phyloP scores from a whole-genome alignment of 2,329 filamentous ascomycete genomes.

The Gremmenia infestans region DNA sequence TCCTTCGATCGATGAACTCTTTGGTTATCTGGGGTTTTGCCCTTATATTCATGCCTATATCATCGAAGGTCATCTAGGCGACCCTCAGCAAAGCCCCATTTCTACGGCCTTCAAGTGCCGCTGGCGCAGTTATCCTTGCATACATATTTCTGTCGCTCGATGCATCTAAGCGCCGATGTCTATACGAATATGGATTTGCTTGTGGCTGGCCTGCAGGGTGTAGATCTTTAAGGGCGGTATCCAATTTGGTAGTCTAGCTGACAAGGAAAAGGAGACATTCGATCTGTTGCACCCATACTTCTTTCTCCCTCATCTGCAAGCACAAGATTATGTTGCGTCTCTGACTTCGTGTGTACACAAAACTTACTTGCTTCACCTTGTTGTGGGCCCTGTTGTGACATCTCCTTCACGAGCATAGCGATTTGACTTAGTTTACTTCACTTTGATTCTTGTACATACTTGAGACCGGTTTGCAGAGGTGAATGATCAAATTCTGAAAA shows the following conservation, averaged over 20 bases:
- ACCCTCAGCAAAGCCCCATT: constrained; percentile 19
- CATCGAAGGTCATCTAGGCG: constrained; percentile 24
- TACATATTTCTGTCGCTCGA: constrained; percentile 20
- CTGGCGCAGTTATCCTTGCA: constrained; percentile 26
- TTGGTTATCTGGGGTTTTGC: constrained; percentile 25
- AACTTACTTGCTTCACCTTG: constrained; percentile 14
- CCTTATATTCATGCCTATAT: constrained; percentile 18
- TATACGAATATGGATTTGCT: constrained; percentile 24
- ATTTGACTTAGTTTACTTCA: constrained; percentile 21
- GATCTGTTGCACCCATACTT: constrained; percentile 27
- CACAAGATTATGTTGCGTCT: constrained; percentile 7
- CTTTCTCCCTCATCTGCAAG: constrained; percentile 13
- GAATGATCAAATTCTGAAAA: too few relatives aligned
- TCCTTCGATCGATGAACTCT: constrained; percentile 22
- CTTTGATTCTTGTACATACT: constrained; percentile 22
- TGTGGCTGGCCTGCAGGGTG: constrained; percentile 24
- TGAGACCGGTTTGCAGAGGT: background rate
- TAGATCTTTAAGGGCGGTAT: constrained; percentile 21
- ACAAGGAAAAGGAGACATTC: constrained; percentile 24
- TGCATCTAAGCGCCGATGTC: constrained; percentile 11
- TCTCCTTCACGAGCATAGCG: constrained; percentile 16
- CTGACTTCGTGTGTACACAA: constrained; percentile 13
- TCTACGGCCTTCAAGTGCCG: constrained; percentile 24
- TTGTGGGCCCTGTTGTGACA: constrained; percentile 13
- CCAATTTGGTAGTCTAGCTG: constrained; percentile 23